Evolutionary conservation across 2,329 filamentous ascomycete species (phyloP), one percentile per base, ranked within the genome.

Genomic region (Fusarium hostae): DNA sequence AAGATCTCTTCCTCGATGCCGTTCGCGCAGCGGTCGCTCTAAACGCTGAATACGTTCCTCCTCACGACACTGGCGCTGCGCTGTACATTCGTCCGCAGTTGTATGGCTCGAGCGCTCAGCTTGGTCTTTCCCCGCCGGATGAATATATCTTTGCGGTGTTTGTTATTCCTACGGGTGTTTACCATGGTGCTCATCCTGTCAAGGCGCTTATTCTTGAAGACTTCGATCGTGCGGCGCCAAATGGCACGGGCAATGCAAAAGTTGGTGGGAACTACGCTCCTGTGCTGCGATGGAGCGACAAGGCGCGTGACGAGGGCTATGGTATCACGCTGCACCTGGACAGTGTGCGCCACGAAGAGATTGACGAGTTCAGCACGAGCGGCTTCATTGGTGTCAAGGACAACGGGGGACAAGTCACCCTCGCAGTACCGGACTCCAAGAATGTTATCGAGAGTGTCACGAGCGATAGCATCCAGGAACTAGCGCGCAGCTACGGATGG

Each of bases 321-420:
- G 95, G 94, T n/a, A 98, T 98, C 78, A 98, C 95, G 4, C 86
- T 98, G 77, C 95, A 98, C 80, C 85, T 98, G 59, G 96, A 98
- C 82, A 96, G 93, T 80, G 90, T 91, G 78, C 93, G 89, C 13
- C 89, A 95, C 75, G 91, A 89, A 66, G 94, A 97, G 80, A 89
- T 99, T 69, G 95, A 99, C 78, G 95, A 99, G 86, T 99, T 98
- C 80, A 96, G 92, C 74, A 98, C 96, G 0, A 95, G 92, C 70
- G 95, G 94, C 2, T 98, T 99, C 81, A 92, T 98, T 71, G 96
- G 94, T 6, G 92, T 93, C 9, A 86, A 88, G 73, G 86, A 87
- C 60, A 51, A 90, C 45, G 88, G 86, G 6, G 86, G 86, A 8
- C 82, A 87, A 34, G 85, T 92, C 15, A 95, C 92, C 11, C 84